Evolutionary conservation across 306 rosid genomes (phyloP).

Genomic region (Trifolium pratense): DNA sequence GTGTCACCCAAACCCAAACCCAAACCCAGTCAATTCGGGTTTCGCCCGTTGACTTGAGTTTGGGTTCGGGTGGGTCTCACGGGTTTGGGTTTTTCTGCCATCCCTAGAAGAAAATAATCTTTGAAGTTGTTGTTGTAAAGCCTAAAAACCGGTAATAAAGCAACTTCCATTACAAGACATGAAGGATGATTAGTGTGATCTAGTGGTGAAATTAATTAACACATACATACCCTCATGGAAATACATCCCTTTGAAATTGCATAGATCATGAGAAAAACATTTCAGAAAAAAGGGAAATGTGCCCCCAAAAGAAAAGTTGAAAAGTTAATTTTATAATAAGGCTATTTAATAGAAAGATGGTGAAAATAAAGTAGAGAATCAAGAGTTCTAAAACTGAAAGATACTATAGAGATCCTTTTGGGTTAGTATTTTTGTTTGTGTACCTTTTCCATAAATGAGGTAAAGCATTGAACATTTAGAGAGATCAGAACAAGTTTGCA

Average conservation of each 20-base stretch:
- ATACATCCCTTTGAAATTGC: too few species aligned
- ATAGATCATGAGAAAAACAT: conserved; percentile 9
- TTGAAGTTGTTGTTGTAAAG: conserved; percentile 23
- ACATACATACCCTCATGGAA: too few species aligned
- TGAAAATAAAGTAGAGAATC: conserved; percentile 28
- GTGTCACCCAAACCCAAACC: too few species aligned
- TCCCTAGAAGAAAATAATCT: not conserved
- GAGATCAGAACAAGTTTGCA: conserved; percentile 38
- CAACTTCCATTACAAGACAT: conserved; percentile 39
- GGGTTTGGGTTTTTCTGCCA: too few species aligned
- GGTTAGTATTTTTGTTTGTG: not conserved
- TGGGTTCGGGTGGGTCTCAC: too few species aligned
- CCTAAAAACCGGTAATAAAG: conserved; percentile 9
- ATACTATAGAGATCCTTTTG: not conserved
- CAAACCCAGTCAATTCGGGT: too few species aligned
- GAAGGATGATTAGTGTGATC: conserved; percentile 38
- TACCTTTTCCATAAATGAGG: conserved; percentile 33
- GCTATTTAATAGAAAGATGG: not conserved
- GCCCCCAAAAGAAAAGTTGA: not conserved
- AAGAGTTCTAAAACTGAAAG: conserved; percentile 27
- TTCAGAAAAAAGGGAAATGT: not conserved
- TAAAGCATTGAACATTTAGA: conserved; percentile 40
- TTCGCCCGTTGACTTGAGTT: too few species aligned
- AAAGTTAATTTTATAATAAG: too few species aligned
- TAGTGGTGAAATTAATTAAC: conserved; percentile 32